A percentile compares a stretch with the other conserved stretches of the same genome.
phyloP scores from a whole-genome alignment of 2,329 filamentous ascomycete species.

The Coccinonectria pachysandricola region DNA sequence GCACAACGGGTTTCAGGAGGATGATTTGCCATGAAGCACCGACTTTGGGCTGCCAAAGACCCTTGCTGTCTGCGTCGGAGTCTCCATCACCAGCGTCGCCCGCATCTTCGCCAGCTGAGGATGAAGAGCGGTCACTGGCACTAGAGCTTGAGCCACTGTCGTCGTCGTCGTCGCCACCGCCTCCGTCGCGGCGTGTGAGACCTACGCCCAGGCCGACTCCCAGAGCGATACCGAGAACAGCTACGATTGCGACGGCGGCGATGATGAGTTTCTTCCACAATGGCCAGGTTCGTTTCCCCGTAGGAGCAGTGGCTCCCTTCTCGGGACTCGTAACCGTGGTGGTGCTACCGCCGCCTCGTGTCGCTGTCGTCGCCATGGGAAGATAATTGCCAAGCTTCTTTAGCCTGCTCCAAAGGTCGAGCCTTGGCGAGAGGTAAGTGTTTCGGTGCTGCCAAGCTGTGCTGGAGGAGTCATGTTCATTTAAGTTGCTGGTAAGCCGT shows the following conservation, averaged over 20 bases:
- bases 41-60: constrained; percentile 42
- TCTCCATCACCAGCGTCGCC: constrained; percentile 5
- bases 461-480: no score
- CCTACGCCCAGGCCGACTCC: constrained; percentile 48
- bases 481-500: no score
- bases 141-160: constrained; percentile 6
- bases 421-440: no score
- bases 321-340: constrained; percentile 2
- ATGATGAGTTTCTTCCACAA: constrained; percentile 23
- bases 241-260: constrained; percentile 13
- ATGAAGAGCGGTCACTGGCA: constrained; percentile 7
- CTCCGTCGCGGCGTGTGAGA: constrained; percentile 27
- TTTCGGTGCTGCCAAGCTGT: no score
- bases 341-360: constrained; percentile 2
- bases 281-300: constrained; percentile 13
- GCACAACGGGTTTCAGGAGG: constrained; percentile 33
- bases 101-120: constrained; percentile 6
- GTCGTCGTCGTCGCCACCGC: constrained; percentile 13
- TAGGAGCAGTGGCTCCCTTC: constrained; percentile 3
- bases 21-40: constrained; percentile 53
- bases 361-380: background rate
- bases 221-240: constrained; percentile 33
- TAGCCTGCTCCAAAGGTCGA: no score
- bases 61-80: constrained; percentile 15
- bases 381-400: no score